A percentile compares a stretch with the other conserved stretches of the same genome.
Conservation (phyloP, 2,329 filamentous ascomycete species). For the Trichothecium sympodiale region DNA sequence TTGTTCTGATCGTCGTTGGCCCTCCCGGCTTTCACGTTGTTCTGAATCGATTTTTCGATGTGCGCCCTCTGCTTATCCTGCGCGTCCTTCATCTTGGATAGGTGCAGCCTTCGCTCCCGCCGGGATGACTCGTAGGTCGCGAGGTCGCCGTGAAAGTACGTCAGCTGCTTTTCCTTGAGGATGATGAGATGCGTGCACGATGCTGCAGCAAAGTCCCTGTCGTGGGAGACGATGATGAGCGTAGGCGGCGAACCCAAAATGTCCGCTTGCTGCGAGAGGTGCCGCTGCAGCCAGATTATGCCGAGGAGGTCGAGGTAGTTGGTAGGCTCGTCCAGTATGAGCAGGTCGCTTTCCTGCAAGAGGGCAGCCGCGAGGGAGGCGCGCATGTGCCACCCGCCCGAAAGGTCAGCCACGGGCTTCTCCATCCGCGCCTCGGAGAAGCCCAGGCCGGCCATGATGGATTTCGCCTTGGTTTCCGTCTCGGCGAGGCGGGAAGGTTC, state of each 20-base stretch:
- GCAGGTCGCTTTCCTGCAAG: slow-evolving; percentile 59
- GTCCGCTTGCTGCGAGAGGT: slow-evolving; percentile 45
- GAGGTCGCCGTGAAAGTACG: slow-evolving; percentile 66
- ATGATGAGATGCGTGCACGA: slow-evolving; percentile 69
- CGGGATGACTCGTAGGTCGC: slow-evolving; percentile 59
- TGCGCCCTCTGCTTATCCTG: slow-evolving; percentile 73
- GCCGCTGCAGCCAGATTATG: slow-evolving; percentile 74
- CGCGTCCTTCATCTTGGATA: slow-evolving; percentile 68
- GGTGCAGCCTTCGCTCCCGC: slow-evolving; percentile 55
- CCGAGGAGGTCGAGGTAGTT: slow-evolving; percentile 77
- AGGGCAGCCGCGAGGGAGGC: slow-evolving; percentile 54
- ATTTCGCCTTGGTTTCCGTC: slow-evolving; percentile 54
- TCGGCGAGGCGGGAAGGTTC: slow-evolving; percentile 54
- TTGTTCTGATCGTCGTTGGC: slow-evolving; percentile 76
- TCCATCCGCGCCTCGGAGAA: slow-evolving; percentile 54
- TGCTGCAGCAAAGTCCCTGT: slow-evolving; percentile 65
- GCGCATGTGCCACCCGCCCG: slow-evolving; percentile 69
- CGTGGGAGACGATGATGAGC: slow-evolving; percentile 71
- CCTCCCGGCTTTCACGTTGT: slow-evolving; percentile 65
- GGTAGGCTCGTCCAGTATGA: slow-evolving; percentile 79
- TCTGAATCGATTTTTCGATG: slow-evolving; percentile 65
- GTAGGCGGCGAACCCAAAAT: slow-evolving; percentile 37
- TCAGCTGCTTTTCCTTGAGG: slow-evolving; percentile 58
- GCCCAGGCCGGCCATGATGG: slow-evolving; percentile 57
- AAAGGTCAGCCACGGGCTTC: slow-evolving; percentile 53